Conservation (phyloP, 495 filamentous ascomycete species). For the Xeromyces bisporus region DNA sequence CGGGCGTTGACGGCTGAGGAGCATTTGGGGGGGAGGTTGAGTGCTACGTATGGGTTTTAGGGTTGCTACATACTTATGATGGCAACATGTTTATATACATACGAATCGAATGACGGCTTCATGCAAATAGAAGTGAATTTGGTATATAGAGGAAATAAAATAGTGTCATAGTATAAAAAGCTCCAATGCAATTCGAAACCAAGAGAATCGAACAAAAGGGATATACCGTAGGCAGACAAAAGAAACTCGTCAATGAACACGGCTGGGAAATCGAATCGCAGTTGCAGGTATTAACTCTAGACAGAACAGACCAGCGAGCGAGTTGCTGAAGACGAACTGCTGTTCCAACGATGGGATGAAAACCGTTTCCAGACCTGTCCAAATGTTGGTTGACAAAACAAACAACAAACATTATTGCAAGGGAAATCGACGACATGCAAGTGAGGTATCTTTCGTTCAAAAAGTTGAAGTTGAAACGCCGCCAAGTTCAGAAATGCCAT, state of each 20-base stretch:
- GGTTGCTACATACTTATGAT: no score
- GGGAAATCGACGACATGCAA: conserved; percentile 16
- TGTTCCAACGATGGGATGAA: conserved; percentile 2
- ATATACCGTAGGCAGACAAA: conserved; percentile 4
- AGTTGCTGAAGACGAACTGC: no score
- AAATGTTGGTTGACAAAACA: conserved; percentile 6
- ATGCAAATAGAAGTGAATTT: not conserved
- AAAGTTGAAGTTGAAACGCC: conserved; percentile 26
- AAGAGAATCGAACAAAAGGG: conserved; percentile 5
- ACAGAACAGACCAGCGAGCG: no score
- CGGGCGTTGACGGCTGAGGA: conserved; percentile 63
- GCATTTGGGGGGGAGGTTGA: conserved; percentile 60
- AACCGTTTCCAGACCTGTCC: no score
- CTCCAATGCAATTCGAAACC: conserved; percentile 10
- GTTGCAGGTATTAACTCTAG: conserved; percentile 1
- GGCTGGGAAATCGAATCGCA: conserved; percentile 6
- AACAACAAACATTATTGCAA: conserved; percentile 2
- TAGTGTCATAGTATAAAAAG: no score
- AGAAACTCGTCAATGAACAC: conserved; percentile 2
- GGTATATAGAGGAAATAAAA: conserved; percentile 6
- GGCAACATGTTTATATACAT: no score
- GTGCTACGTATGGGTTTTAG: conserved; percentile 53
- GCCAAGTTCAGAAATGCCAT: conserved; percentile 30
- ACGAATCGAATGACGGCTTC: not conserved
- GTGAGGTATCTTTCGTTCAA: conserved; percentile 30